Evolutionary conservation across 73 alveolate genomes (phyloP).

Genomic region (Symbiodinium natans): DNA sequence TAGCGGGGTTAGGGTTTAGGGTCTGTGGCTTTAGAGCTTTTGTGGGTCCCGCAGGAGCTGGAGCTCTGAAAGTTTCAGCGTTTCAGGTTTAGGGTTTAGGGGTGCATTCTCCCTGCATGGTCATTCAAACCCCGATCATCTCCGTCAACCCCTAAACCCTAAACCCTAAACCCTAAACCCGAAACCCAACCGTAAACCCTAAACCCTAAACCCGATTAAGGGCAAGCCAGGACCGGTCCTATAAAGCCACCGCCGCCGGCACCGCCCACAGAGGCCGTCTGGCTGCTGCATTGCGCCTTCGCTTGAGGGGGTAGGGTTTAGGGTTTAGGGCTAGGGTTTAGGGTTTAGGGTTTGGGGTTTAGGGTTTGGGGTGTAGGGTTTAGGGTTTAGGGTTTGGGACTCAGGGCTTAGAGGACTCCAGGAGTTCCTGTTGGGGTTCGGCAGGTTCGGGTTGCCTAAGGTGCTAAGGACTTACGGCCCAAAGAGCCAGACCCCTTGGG

Average conservation of each 20-base stretch:
- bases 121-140: neutral
- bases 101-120: no score
- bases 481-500: no score
- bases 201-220: neutral
- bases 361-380: neutral
- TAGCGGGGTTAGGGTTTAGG: no score
- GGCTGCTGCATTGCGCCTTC: slow-evolving; percentile 5
- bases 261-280: neutral
- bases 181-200: neutral
- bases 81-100: neutral
- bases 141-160: neutral
- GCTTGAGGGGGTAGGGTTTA: neutral
- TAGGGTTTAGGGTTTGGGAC: neutral
- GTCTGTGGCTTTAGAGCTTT: no score
- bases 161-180: neutral
- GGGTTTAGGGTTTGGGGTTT: neutral
- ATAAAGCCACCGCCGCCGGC: slow-evolving; percentile 1
- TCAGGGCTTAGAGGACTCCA: no score
- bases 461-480: no score
- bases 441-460: no score
- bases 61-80: neutral
- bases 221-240: neutral
- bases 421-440: no score
- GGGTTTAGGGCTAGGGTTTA: neutral
- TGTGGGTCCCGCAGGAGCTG: no score